These are phyloP conservation scores for Magnusiomyces tetraspermus DNA, from an alignment of 1,139 yeast genomes.

Conservation along the genomic window DNA sequence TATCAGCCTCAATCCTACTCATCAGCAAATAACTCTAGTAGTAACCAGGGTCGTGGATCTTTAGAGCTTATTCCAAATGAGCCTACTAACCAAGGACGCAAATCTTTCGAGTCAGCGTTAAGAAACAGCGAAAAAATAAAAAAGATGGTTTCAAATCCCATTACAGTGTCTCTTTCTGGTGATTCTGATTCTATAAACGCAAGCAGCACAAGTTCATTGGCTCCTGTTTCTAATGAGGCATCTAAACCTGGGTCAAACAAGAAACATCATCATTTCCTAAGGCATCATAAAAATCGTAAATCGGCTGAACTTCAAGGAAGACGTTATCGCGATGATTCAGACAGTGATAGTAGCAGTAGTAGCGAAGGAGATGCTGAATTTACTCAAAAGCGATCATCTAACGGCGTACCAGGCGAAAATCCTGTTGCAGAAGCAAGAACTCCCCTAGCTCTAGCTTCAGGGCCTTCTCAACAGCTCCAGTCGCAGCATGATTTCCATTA, in stretches of 20 bases:
- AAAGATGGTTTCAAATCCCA: neutral
- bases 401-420: conserved; percentile 5
- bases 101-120: neutral
- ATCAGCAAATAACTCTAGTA: neutral
- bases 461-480: neutral
- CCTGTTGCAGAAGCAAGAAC: neutral
- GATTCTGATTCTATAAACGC: neutral
- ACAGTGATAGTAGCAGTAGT: conserved; percentile 10
- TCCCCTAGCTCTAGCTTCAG: too few species aligned
- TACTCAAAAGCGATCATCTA: neutral
- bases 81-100: neutral
- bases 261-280: neutral
- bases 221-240: neutral
- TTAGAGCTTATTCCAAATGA: neutral
- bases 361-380: conserved; percentile 6
- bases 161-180: neutral
- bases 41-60: neutral
- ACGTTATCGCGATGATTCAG: conserved; percentile 9
- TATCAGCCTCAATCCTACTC: neutral
- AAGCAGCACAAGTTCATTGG: neutral
- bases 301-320: neutral
- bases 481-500: neutral
- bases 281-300: neutral
- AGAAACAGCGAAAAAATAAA: neutral
- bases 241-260: neutral